Conservation (phyloP, 768 basidiomycete genomes). For the Phylloporus arenicola region DNA sequence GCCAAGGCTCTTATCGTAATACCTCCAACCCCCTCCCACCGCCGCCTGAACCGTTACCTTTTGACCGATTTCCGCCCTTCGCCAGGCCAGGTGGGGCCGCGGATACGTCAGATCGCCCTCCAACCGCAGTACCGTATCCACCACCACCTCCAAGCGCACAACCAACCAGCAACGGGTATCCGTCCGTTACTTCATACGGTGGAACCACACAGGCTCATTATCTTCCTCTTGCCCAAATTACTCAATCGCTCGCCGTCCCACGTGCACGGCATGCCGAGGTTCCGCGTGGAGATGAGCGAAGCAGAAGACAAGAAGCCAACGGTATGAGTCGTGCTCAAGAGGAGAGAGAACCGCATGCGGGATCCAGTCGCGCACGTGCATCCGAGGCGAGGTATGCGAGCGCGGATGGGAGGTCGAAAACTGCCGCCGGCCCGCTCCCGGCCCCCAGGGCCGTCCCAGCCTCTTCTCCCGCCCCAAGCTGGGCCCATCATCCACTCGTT, state of each 20-base stretch:
- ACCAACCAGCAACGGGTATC: slow-evolving; percentile 13
- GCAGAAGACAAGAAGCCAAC: slow-evolving; percentile 15
- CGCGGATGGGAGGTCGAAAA: slow-evolving; percentile 22
- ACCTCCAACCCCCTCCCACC: slow-evolving; percentile 48
- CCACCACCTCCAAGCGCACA: slow-evolving; percentile 22
- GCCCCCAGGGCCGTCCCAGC: slow-evolving; percentile 28
- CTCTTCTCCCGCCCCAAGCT: slow-evolving; percentile 23
- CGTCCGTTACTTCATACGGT: slow-evolving; percentile 2
- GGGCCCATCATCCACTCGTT: slow-evolving; percentile 27
- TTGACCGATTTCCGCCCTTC: slow-evolving; percentile 41
- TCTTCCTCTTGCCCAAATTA: slow-evolving; percentile 9
- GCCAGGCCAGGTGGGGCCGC: slow-evolving; percentile 29
- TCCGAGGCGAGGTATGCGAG: slow-evolving; percentile 5
- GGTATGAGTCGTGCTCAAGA: slow-evolving; percentile 8
- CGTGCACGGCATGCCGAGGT: slow-evolving; percentile 20
- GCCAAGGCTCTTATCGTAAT: slow-evolving; percentile 28
- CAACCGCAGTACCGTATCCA: slow-evolving; percentile 23
- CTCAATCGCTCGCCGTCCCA: slow-evolving; percentile 15
- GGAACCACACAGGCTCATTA: slow-evolving; percentile 13
- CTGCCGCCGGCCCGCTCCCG: slow-evolving; percentile 30
- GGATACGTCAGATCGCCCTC: slow-evolving; percentile 17
- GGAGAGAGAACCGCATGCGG: slow-evolving; percentile 10
- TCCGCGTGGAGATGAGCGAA: slow-evolving; percentile 22
- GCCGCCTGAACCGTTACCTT: slow-evolving; percentile 50
- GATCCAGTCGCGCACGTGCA: slow-evolving; percentile 9